A percentile compares a stretch with the other conserved stretches of the same genome.
Evolutionary conservation across 768 basidiomycete species (phyloP).

Genomic region (Boletus rubescentipes): DNA sequence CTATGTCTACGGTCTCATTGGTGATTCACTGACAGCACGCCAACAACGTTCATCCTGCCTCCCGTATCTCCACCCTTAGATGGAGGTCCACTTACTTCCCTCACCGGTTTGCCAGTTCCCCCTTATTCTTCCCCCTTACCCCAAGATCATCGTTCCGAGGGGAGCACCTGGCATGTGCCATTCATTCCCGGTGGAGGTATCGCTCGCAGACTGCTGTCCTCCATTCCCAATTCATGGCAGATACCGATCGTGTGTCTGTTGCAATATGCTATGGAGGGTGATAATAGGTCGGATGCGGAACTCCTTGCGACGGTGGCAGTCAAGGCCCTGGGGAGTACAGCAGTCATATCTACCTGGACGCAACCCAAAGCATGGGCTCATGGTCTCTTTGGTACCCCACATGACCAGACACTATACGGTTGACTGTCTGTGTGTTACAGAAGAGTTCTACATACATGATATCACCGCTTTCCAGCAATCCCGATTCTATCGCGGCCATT

Average conservation of each 20-base stretch:
- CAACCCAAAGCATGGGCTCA: constrained; percentile 64
- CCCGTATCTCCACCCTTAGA: constrained; percentile 43
- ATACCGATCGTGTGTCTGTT: constrained; percentile 60
- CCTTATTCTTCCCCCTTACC: constrained; percentile 50
- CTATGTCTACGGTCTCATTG: constrained; percentile 5
- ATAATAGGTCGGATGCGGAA: constrained; percentile 72
- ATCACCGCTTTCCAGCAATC: constrained; percentile 63
- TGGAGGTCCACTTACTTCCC: constrained; percentile 42
- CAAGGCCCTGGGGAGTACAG: constrained; percentile 45
- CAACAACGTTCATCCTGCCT: constrained; percentile 59
- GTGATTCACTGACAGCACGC: constrained; percentile 43
- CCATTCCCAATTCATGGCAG: constrained; percentile 49
- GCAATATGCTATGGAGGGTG: constrained; percentile 81
- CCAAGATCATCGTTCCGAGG: constrained; percentile 31
- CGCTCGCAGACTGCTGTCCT: constrained; percentile 60
- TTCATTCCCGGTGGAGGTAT: constrained; percentile 82
- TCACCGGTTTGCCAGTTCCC: constrained; percentile 51
- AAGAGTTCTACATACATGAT: background rate
- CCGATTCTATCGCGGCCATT: constrained; percentile 50
- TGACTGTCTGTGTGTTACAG: constrained; percentile 28
- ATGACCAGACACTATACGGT: constrained; percentile 72
- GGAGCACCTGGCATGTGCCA: constrained; percentile 43
- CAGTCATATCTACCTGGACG: constrained; percentile 42
- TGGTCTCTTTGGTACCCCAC: constrained; percentile 67
- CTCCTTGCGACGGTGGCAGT: constrained; percentile 55